phyloP scores from a whole-genome alignment of 2,329 filamentous ascomycete species.

The Fusarium circinatum region DNA sequence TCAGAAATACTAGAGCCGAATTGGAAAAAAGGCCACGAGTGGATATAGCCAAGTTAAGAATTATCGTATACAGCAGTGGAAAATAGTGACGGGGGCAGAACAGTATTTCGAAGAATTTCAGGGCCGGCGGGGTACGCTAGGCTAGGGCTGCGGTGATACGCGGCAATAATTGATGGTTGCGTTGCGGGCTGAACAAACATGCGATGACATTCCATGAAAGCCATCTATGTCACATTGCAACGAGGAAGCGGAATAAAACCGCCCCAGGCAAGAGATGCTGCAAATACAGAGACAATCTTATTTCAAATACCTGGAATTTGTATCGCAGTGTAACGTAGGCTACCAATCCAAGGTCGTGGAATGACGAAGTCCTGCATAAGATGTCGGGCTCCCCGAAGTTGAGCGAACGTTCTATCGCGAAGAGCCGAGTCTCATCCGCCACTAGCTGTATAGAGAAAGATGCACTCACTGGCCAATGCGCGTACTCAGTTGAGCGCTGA shows the following conservation, averaged over 20 bases:
- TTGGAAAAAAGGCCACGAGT: background rate
- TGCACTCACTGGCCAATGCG: background rate
- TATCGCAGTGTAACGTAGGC: background rate
- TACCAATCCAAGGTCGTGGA: no score
- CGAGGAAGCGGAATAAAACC: background rate
- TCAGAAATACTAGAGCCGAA: background rate
- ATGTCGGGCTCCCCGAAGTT: background rate
- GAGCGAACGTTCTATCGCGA: background rate
- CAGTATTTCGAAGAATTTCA: background rate
- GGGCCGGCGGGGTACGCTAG: background rate
- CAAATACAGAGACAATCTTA: background rate
- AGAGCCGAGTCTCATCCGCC: background rate
- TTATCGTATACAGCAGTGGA: background rate
- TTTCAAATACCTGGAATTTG: background rate
- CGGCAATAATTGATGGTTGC: background rate
- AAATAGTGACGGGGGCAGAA: background rate
- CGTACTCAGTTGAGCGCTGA: no score
- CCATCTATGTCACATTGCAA: background rate
- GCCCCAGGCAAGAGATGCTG: accelerated
- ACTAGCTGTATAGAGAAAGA: background rate
- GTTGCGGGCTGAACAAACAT: background rate
- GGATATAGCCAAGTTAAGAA: background rate
- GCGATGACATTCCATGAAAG: background rate
- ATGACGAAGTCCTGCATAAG: background rate
- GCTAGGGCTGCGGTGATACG: background rate